Evolutionary conservation across 441 rosid species (phyloP), one percentile per base, ranked within the genome.

Genomic region (Euphorbia corollata): DNA sequence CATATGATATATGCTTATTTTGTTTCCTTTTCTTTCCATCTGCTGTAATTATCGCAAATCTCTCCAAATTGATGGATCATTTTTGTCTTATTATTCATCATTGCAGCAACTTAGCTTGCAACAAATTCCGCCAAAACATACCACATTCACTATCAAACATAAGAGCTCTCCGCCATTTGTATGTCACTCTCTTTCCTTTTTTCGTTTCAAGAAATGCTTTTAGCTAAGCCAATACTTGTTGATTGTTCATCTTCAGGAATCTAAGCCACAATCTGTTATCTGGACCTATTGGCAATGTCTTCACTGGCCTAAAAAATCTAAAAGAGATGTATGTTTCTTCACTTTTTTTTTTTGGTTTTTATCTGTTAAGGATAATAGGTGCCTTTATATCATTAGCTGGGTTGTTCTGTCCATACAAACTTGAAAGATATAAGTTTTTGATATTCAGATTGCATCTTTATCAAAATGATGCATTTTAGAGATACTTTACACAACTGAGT

Each of bases 281-380:
- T 59, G 98, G 98, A 82, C 85, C 96, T 24, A 74, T 95, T 78
- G 99, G 98, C 74, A 80, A 88, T 74, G 92, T 90, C 79, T 95
- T 95, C 72, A 67, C 77, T 55, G 92, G 85, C 75, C 68, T 95
- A 60, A 84, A 73, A 58, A 82, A 75, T 79, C 85, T 95, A 57
- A 85, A 75, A 68, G 96, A 85, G 75, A 79, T 95, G 99, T 95
- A 88, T 69, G 86, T 64, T 64, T 75, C 58, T 59, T 47, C 55
- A 50, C 24, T 56, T 45, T 67, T 63, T 68, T 59, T 39, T 63
- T 68, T 59, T 39, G 61, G 43, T 63, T 68, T 59, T 65, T n/a
- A 56, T 13, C 7, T 56, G 34, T 56, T 11, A 27, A 6, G 41
- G 41, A 5, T 2, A 36, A 36, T 2, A 36, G 41, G 20, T 8